Evolutionary conservation across 805 yeast species (phyloP).

Genomic region (Candida yuanshanica): DNA sequence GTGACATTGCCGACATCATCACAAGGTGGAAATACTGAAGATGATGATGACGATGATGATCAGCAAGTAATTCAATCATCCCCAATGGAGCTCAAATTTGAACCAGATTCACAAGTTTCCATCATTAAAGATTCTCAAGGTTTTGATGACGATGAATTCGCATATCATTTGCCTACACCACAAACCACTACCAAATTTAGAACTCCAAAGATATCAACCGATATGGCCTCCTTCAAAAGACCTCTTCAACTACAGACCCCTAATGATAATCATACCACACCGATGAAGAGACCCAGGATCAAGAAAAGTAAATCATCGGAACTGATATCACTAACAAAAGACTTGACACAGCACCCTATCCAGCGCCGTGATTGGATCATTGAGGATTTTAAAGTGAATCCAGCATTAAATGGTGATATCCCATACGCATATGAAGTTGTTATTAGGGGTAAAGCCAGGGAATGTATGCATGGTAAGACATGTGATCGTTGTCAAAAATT

Average conservation of each 20-base stretch:
- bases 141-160: constrained; percentile 2
- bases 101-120: background rate
- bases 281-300: constrained; percentile 10
- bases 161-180: constrained; percentile 9
- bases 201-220: background rate
- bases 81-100: constrained; percentile 8
- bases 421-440: constrained; percentile 30
- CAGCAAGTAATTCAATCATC: constrained; percentile 1
- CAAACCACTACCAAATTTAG: constrained; percentile 2
- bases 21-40: background rate
- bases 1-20: constrained; percentile 7
- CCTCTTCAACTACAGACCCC: constrained; percentile 12
- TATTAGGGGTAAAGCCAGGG: constrained; percentile 28
- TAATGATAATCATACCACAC: constrained; percentile 12
- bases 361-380: constrained; percentile 30
- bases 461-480: constrained; percentile 30
- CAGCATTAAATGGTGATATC: constrained; percentile 22
- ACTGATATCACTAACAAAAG: background rate
- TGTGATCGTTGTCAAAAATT: constrained; percentile 30
- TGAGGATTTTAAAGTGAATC: constrained; percentile 34
- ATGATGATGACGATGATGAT: background rate
- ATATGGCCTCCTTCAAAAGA: background rate
- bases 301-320: constrained; percentile 4
- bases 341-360: constrained; percentile 15
- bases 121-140: constrained; percentile 9